Evolutionary conservation across 2,329 filamentous ascomycete species (phyloP), one percentile per base, ranked within the genome.

Genomic region (Aspergillus puulaauensis): DNA sequence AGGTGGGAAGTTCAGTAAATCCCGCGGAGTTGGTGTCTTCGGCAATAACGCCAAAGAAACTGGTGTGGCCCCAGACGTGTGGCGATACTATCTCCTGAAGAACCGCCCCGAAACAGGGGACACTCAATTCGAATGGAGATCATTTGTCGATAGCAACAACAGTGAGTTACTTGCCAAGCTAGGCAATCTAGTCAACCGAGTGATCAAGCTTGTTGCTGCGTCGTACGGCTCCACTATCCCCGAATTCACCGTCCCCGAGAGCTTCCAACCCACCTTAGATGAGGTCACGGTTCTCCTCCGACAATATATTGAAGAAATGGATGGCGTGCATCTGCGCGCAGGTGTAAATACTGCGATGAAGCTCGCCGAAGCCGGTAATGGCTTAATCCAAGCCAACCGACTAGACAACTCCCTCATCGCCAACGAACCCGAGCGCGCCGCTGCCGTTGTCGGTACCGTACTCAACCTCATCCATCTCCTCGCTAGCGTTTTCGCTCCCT

Each of bases 1-100:
- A 73, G 86, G 86, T 59, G 90, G 90, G 64, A 97, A 97, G 73
- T 97, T 97, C 79, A 93, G 89, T 72, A 97, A 97, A 77, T 95
- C 90, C 51, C 85, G 91, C 67, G 90, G 90, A 33, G 85, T 97
- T 39, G 93, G 93, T 68, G 93, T 97, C 1, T 97, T 97, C 69
- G 93, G 93, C 51, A 93, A 90, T 77, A 91, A 90, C 68, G 93
- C 91, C 47, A 89, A 90, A 75, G 88, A 96, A 55, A 96, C 91
- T 8, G 92, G 91, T 19, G 84, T 97, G 17, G 84, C 89, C 15
- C 81, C 91, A 0, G 90, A 93, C 61, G 90, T 97, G n/a, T 97
- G 92, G 91, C 83, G 93, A 64, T 96, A 93, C 77, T 96, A 95
- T 78, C 84, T 97, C 21, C 82, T 96, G 39, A 89, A 91, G 45